Base-by-base conservation (phyloP, 352 stramenopile species). In the Phytophthora idaei region DNA sequence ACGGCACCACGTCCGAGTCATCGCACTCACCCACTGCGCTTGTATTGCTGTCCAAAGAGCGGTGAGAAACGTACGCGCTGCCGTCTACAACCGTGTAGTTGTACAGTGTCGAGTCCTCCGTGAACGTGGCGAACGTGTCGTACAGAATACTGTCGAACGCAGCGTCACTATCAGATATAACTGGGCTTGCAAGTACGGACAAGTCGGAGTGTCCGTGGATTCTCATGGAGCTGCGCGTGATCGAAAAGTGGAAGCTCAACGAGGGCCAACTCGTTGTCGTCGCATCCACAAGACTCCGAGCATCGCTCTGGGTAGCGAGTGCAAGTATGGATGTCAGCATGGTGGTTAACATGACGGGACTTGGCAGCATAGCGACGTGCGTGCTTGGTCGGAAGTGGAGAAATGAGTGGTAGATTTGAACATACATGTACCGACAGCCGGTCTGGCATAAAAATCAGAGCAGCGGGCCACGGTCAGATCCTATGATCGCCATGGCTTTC, bases 201-300 rank as follows among this genome's bases (percentile, higher is more conserved):
- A 80, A 75, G 32, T 77, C 46, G 9, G 64, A 70, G 11, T 69
- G 37, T 4, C 71, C 67, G 27, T 76, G 64, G 12, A 81, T 44
- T n/a, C 45, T 25, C 70, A 78, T 78, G 27, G 65, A 57, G 21
- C 25, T 57, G 25, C 70, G 71, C 51, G 76, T 81, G 61, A 79
- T 58, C 2, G 34, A 68, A 57, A 81, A 72, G n/a, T 67, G 56
- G 27, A 84, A 67, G n/a, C 47, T 37, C 15, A 73, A 47, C n/a
- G 66, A 66, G 10, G 61, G 66, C 66, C 66, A 73, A 47, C 4
- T 34, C 3, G 7, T 10, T 17, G 29, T 47, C 2, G 10, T 48
- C 3, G 21, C 37, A 41, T 63, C 21, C 28, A 41, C 37, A 44
- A 58, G 48, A 9, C 17, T 37, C 6, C 37, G 21, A 28, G 28